Percentiles rank a stretch among this genome's conserved stretches.
Evolutionary conservation across 1,284 basidiomycete species (phyloP).

Genomic region (Heterobasidion occidentale): DNA sequence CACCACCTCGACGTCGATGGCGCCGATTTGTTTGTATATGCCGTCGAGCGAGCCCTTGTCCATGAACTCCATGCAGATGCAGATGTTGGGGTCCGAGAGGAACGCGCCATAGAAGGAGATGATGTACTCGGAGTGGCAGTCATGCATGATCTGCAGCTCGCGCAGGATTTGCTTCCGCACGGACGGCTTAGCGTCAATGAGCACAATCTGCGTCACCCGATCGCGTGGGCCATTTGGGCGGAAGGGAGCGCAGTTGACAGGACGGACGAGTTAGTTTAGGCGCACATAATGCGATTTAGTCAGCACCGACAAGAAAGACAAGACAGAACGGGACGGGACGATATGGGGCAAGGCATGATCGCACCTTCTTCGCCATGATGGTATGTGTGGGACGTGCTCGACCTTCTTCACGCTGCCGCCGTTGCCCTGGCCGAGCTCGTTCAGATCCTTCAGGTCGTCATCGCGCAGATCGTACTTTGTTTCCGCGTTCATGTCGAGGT

Average conservation of each 20-base stretch:
- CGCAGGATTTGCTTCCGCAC: constrained; percentile 98
- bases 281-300: background rate
- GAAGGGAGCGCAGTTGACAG: no score
- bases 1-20: constrained; percentile 86
- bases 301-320: background rate
- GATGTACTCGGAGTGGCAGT: constrained; percentile 90
- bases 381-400: constrained; percentile 83
- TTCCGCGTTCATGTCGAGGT: constrained; percentile 68
- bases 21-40: constrained; percentile 91
- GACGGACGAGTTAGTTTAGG: no score
- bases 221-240: background rate
- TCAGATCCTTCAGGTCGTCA: constrained; percentile 78
- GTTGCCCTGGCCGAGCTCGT: constrained; percentile 94
- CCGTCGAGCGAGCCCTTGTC: constrained; percentile 87
- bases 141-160: constrained; percentile 97
- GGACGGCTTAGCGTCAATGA: constrained; percentile 95
- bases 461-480: constrained; percentile 71
- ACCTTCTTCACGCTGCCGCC: constrained; percentile 96
- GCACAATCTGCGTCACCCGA: constrained; percentile 66
- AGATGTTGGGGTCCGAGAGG: constrained; percentile 93
- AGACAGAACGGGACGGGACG: background rate
- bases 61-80: constrained; percentile 99
- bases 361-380: constrained; percentile 93
- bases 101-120: constrained; percentile 97
- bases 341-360: constrained; percentile 15